phyloP scores from a whole-genome alignment of 2,329 filamentous ascomycete species.

The Penicillium sp. region DNA sequence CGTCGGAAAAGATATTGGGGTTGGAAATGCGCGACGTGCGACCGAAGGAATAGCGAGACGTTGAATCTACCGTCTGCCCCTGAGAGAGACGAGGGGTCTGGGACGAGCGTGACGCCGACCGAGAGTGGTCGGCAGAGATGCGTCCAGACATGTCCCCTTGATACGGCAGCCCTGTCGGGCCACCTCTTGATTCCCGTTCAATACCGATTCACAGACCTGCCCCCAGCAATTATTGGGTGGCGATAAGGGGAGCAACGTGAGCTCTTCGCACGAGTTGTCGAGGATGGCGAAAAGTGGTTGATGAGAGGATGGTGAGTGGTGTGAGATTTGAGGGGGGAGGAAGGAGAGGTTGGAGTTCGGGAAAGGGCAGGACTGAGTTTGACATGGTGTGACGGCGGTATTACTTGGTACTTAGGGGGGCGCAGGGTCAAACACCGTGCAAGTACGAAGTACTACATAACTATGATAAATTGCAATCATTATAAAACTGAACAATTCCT shows the following conservation, averaged over 20 bases:
- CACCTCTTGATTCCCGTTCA: slow-evolving; percentile 30
- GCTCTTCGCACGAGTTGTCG: background rate
- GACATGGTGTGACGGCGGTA: slow-evolving; percentile 20
- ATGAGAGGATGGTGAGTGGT: background rate
- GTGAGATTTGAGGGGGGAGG: slow-evolving; percentile 9
- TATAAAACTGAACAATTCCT: no score
- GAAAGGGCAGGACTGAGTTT: slow-evolving; percentile 8
- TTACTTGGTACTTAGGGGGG: slow-evolving; percentile 14
- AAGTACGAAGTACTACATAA: no score
- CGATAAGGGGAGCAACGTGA: background rate
- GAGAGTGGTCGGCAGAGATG: slow-evolving; percentile 36
- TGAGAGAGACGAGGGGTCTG: slow-evolving; percentile 24
- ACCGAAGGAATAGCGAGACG: slow-evolving; percentile 30
- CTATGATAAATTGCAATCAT: background rate
- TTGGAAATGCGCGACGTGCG: slow-evolving; percentile 34
- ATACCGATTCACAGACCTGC: slow-evolving; percentile 20
- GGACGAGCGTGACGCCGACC: slow-evolving; percentile 32
- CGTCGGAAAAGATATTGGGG: slow-evolving; percentile 48
- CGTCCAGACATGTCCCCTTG: slow-evolving; percentile 38
- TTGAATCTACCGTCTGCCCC: slow-evolving; percentile 25
- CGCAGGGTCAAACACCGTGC: background rate
- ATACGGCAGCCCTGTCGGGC: slow-evolving; percentile 38
- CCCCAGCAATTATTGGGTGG: slow-evolving; percentile 18
- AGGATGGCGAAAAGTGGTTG: background rate
- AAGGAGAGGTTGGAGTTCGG: background rate